Evolutionary conservation across 1,284 basidiomycete genomes (phyloP), one percentile per base, ranked within the genome.

Genomic region (Fomitopsis palustris): DNA sequence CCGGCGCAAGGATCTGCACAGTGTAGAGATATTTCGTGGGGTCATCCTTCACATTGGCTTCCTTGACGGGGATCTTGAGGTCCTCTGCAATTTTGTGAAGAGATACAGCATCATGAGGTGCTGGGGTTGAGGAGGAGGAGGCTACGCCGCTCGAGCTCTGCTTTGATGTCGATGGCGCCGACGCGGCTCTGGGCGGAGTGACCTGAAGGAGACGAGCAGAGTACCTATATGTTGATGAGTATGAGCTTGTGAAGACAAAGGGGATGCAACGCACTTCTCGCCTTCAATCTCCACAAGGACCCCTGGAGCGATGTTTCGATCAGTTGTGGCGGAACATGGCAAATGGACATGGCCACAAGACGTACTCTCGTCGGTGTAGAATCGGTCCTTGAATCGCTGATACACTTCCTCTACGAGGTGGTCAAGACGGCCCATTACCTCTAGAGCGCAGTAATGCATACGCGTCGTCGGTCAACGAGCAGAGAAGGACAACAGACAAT

Each of bases 311-410:
- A 57, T 52, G n/a, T 16, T 35, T 17, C 29, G 33, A 23, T 52
- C n/a, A 53, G 58, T 27, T 53, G 53, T 63, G 55, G 62, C 58
- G 49, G 60, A 65, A 53, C 25, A 39, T 38, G 39, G 33, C n/a
- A 16, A 54, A 17, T 29, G 37, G 9, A 43, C 16, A 19, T 14
- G 29, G 53, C n/a, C 33, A 55, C 53, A 29, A 29, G 42, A 56
- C 92, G 63, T 69, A 95, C 93, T 88, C 77, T 99, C 96, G 64
- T 87, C 88, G 52, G 84, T 79, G 72, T 95, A 99, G 77, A 95
- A 99, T 38, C 96, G 86, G 76, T 98, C 90, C 68, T 95, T 93
- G 81, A 95, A 98, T 45, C 96, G 88, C 65, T 98, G 96, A 71
- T 88, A 97, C 41, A 98, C 91, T 54, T 88, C 88, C 73, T 99